Evolutionary conservation across 1,139 yeast genomes (phyloP), one percentile per base, ranked within the genome.

Genomic region (Hansenula anomala): DNA sequence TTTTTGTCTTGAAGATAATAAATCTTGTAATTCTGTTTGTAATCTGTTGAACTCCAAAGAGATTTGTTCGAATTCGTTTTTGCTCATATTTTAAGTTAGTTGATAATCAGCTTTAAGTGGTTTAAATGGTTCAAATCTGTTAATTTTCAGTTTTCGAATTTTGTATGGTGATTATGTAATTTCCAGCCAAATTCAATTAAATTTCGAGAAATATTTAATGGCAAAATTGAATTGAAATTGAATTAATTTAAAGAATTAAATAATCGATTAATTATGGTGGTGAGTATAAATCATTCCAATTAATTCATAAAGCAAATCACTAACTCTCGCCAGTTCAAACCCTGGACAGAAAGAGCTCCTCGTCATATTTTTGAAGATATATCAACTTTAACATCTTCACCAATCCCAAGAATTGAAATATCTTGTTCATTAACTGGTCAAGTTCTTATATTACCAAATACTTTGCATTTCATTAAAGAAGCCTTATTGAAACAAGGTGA

Each of bases 1-100:
- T 52, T 77, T 73, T 39, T 84, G 85, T 56, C 94, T 74, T 8
- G 83, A 75, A 5, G 71, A 62, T 33, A 81, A 66, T 26, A 78
- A 63, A 37, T 76, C 82, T 40, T 59, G 61, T n/a, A 70, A 54
- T 18, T 61, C 67, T 17, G 58, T 56, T 45, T 73, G 78, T 5
- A 65, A 47, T 27, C 57, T 50, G 34, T 55, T 52, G 43, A 59
- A 60, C 23, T 47, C 49, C 28, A 52, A 44, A 0, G 60, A 51
- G 12, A 57, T 37, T 34, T 48, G 44, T 40, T 64, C 65, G 36
- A 60, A 15, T 16, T 40, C 36, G 28, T 41, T 41, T 20, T 33
- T 38, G 28, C 47, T 44, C 49, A 45, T 45, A 16, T 9, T 20
- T 20, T 9, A 9, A 7, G 6, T 20, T 20, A 20, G 28, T 26